Evolutionary conservation across 176 grass and related monocot species (phyloP).

Genomic region (Oryza brachyantha): DNA sequence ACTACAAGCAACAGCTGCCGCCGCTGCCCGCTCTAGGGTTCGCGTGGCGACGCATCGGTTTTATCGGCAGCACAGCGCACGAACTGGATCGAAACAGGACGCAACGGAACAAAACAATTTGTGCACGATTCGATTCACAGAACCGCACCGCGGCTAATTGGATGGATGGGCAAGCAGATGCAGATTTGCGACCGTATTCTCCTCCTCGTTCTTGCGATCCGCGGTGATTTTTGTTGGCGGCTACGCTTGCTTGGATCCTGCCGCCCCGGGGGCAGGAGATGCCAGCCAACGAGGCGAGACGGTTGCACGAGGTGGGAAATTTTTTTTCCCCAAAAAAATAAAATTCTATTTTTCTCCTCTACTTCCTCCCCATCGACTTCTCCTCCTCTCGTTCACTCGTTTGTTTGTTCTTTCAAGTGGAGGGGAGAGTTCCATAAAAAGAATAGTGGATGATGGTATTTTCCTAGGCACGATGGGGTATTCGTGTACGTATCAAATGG

Average conservation of each 20-base stretch:
- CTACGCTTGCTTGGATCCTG: constrained; percentile 18
- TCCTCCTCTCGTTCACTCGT: not conserved
- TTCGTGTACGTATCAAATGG: not conserved
- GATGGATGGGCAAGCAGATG: constrained; percentile 30
- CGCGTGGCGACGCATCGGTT: constrained; percentile 35
- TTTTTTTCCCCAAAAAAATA: not conserved
- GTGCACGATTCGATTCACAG: constrained; percentile 1
- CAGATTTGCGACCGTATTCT: constrained; percentile 17
- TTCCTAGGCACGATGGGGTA: not conserved
- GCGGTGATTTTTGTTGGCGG: constrained; percentile 24
- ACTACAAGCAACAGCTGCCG: not conserved
- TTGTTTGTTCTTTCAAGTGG: constrained; percentile 35
- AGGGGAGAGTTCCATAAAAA: not conserved
- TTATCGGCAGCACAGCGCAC: constrained; percentile 22
- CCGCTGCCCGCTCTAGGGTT: constrained; percentile 39
- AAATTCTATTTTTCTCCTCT: not conserved
- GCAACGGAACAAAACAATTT: not conserved
- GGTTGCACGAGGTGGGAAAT: constrained; percentile 32
- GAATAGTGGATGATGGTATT: not conserved
- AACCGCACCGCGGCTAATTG: not conserved
- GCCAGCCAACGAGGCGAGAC: constrained; percentile 42
- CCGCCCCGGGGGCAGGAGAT: constrained; percentile 26
- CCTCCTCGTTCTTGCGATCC: constrained; percentile 27
- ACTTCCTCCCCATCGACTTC: not conserved
- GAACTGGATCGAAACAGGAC: not conserved